Conservation (phyloP, 116 monocot species). For the Zostera marina region DNA sequence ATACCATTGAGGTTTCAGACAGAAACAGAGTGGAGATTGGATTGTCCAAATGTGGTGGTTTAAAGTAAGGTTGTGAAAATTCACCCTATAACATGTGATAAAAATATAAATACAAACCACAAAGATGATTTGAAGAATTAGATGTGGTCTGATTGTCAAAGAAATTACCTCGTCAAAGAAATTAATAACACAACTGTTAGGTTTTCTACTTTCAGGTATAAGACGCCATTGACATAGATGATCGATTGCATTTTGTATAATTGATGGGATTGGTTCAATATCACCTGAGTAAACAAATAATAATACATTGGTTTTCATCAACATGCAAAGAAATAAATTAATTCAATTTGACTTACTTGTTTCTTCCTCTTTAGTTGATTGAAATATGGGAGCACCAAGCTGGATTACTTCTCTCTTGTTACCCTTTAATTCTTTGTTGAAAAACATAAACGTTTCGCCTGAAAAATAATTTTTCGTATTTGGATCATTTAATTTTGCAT, state of each 20-base stretch:
- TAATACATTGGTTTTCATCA: neutral
- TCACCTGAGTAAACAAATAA: constrained; percentile 20
- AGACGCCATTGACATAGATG: constrained; percentile 79
- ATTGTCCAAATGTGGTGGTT: constrained; percentile 88
- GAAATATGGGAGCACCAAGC: constrained; percentile 87
- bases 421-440: constrained; percentile 89
- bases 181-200: constrained; percentile 85
- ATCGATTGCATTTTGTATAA: constrained; percentile 35
- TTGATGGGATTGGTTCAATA: constrained; percentile 59
- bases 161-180: constrained; percentile 89
- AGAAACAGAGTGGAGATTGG: constrained; percentile 81
- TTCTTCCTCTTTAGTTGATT: constrained; percentile 48
- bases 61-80: constrained; percentile 84
- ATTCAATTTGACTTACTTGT: constrained; percentile 24
- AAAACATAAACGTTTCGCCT: constrained; percentile 31
- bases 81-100: constrained; percentile 38
- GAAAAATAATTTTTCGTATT: neutral
- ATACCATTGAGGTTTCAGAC: constrained; percentile 63
- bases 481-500: neutral
- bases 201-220: constrained; percentile 65
- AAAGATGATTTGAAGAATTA: neutral
- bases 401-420: constrained; percentile 93
- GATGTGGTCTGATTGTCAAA: neutral
- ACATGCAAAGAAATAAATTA: neutral
- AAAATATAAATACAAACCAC: neutral